phyloP scores from a whole-genome alignment of 768 basidiomycete genomes.

The Rhizopogon vinicolor region DNA sequence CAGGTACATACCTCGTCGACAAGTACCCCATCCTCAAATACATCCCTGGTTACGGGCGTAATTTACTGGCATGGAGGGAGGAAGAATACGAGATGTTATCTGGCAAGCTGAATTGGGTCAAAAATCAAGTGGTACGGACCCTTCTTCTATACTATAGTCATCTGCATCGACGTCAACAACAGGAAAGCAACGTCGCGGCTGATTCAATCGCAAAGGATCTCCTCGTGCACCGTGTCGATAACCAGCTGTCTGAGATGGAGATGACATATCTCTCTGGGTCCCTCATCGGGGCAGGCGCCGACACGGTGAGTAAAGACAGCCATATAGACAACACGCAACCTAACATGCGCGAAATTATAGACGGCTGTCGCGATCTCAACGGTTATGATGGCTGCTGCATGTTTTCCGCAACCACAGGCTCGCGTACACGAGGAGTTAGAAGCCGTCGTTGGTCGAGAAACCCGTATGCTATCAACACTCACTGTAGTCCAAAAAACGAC shows the following conservation, averaged over 20 bases:
- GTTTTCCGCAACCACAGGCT: slow-evolving; percentile 28
- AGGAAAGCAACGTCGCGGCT: slow-evolving; percentile 10
- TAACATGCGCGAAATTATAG: slow-evolving; percentile 2
- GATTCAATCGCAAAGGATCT: slow-evolving; percentile 49
- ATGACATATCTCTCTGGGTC: slow-evolving; percentile 55
- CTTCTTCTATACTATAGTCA: not conserved
- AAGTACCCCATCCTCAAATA: slow-evolving; percentile 34
- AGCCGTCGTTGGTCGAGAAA: slow-evolving; percentile 28
- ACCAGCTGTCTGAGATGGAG: slow-evolving; percentile 47
- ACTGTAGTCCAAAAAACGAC: not conserved
- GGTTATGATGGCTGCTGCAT: slow-evolving; percentile 34
- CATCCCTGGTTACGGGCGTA: slow-evolving; percentile 58
- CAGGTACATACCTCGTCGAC: slow-evolving; percentile 31
- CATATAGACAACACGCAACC: not conserved
- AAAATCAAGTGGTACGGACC: slow-evolving; percentile 34
- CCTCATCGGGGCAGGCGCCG: slow-evolving; percentile 60
- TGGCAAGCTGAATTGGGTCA: slow-evolving; percentile 40
- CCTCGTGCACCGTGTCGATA: slow-evolving; percentile 39
- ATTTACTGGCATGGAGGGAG: slow-evolving; percentile 47
- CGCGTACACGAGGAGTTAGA: slow-evolving; percentile 34
- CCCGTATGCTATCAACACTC: slow-evolving; percentile 16
- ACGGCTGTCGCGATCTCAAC: slow-evolving; percentile 21
- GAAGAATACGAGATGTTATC: slow-evolving; percentile 51
- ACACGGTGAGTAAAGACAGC: slow-evolving; percentile 32
- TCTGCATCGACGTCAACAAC: slow-evolving; percentile 20